Conservation (phyloP, 1,284 basidiomycete species). For the Takashimella tepidaria region DNA sequence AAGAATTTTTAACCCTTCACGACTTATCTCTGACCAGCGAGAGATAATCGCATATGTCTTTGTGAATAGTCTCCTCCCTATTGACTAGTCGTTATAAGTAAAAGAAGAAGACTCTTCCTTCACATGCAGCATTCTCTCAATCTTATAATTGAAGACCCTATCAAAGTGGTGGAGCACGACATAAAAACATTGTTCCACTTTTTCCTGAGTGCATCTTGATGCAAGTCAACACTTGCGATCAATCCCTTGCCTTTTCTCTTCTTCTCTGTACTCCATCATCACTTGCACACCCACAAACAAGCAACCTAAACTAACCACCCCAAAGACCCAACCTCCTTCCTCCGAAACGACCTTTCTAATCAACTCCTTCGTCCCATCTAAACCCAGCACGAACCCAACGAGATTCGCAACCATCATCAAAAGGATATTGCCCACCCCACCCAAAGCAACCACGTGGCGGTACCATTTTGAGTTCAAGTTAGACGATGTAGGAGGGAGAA, state of each 20-base stretch:
- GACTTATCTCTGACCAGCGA: no score
- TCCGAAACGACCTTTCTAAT: neutral
- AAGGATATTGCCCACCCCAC: slow-evolving; percentile 78
- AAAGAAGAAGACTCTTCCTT: no score
- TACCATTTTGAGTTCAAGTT: slow-evolving; percentile 59
- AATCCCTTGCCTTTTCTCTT: slow-evolving; percentile 41
- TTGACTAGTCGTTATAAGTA: no score
- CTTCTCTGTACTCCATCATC: slow-evolving; percentile 85
- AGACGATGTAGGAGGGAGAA: slow-evolving; percentile 51
- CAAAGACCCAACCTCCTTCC: slow-evolving; percentile 60
- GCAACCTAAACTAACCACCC: slow-evolving; percentile 58
- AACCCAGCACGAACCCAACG: slow-evolving; percentile 89
- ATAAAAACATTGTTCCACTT: neutral
- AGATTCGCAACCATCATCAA: slow-evolving; percentile 93
- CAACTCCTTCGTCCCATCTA: slow-evolving; percentile 66
- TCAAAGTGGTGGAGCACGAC: no score
- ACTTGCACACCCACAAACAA: slow-evolving; percentile 81
- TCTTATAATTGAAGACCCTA: no score
- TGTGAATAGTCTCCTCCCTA: no score
- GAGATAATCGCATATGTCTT: no score
- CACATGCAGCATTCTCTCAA: no score
- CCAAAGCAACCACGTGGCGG: slow-evolving; percentile 75
- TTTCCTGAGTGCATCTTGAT: no score
- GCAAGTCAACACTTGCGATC: slow-evolving; percentile 42
- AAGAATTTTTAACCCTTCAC: no score